Percentiles rank a stretch among this genome's conserved stretches.
Evolutionary conservation across 306 rosid species (phyloP).

Genomic region (Sicyos baderoa): DNA sequence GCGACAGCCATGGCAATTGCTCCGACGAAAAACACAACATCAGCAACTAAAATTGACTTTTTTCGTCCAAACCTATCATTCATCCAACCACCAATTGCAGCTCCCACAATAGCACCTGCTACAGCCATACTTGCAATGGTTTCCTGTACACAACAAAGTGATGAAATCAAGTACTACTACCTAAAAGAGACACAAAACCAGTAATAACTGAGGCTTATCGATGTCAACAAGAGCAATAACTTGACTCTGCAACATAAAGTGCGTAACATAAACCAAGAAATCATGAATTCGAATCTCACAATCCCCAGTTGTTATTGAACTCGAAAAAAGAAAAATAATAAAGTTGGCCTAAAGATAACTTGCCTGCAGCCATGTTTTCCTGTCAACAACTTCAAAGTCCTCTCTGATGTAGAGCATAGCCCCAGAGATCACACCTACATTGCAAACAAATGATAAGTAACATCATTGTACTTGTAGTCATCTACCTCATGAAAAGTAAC

Average conservation of each 20-base stretch:
- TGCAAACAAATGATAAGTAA: constrained; percentile 2
- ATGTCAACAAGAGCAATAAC: too few relatives aligned
- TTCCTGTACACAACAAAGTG: constrained; percentile 38
- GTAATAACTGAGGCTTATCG: not conserved
- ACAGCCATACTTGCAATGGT: constrained; percentile 83
- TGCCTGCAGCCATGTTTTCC: constrained; percentile 74
- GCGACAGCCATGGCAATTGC: constrained; percentile 68
- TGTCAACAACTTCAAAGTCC: constrained; percentile 48
- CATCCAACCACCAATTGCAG: constrained; percentile 83
- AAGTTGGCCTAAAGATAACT: not conserved
- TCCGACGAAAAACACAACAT: constrained; percentile 48
- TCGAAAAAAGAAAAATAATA: too few relatives aligned
- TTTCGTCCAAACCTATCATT: constrained; percentile 65
- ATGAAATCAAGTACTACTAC: not conserved
- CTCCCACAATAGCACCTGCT: constrained; percentile 87
- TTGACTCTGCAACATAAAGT: too few relatives aligned
- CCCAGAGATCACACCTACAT: constrained; percentile 79
- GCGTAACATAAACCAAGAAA: too few relatives aligned
- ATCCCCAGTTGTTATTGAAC: too few relatives aligned
- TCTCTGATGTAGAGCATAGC: constrained; percentile 76
- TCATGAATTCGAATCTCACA: too few relatives aligned
- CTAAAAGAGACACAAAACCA: not conserved
- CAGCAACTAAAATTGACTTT: constrained; percentile 51
- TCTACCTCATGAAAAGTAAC: not conserved
- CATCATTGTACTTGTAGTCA: not conserved